Percentiles rank a stretch among this genome's conserved stretches.
Conservation (phyloP, 306 rosid genomes). For the Morella rubra region DNA sequence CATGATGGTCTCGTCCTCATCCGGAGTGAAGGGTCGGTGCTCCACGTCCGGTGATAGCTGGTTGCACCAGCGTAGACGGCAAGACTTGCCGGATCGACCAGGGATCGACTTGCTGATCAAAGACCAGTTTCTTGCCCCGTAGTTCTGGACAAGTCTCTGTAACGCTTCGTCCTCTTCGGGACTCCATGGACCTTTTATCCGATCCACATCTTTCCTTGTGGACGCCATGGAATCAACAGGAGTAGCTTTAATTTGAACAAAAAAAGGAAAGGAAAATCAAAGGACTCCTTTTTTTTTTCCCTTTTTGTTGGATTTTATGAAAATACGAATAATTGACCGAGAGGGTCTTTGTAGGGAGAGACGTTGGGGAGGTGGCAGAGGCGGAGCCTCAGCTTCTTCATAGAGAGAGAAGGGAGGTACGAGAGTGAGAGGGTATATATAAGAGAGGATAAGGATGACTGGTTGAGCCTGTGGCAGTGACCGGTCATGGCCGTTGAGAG, state of each 20-base stretch:
- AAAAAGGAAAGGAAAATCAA: neutral
- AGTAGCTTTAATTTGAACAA: too few relatives aligned
- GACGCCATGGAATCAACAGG: slow-evolving; percentile 27
- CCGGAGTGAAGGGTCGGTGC: slow-evolving; percentile 64
- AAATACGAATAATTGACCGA: neutral
- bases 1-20: slow-evolving; percentile 61
- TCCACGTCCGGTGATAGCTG: slow-evolving; percentile 84
- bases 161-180: slow-evolving; percentile 76
- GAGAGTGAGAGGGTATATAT: slow-evolving; percentile 30
- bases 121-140: slow-evolving; percentile 78
- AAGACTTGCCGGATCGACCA: slow-evolving; percentile 79
- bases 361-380: slow-evolving; percentile 9
- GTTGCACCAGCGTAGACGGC: slow-evolving; percentile 86
- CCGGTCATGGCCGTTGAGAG: slow-evolving; percentile 41
- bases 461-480: slow-evolving; percentile 44
- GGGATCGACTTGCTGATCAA: slow-evolving; percentile 75
- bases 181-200: slow-evolving; percentile 87
- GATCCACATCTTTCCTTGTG: slow-evolving; percentile 44
- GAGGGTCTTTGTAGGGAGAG: neutral
- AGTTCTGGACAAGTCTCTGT: slow-evolving; percentile 48
- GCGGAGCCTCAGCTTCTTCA: slow-evolving; percentile 40
- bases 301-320: neutral
- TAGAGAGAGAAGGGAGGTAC: neutral
- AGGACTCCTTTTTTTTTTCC: neutral
- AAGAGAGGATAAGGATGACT: slow-evolving; percentile 34